phyloP scores from a whole-genome alignment of 257 asterid species.

The Asclepias syriaca region DNA sequence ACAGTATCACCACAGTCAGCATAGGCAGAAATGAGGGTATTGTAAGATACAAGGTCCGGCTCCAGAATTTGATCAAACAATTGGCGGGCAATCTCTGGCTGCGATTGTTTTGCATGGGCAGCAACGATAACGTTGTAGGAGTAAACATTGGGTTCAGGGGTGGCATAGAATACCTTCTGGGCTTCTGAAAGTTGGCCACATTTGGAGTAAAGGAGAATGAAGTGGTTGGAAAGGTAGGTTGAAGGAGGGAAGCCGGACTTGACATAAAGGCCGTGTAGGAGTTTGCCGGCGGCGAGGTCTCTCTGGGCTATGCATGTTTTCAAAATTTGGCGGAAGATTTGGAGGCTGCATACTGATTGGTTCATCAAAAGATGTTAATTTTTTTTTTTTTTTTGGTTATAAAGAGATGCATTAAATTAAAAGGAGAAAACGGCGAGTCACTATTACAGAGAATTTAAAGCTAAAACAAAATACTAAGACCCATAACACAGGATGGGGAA shows the following conservation, averaged over 20 bases:
- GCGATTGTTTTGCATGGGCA: constrained; percentile 51
- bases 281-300: constrained; percentile 52
- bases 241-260: constrained; percentile 44
- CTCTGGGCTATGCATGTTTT: constrained; percentile 51
- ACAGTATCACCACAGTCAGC: constrained; percentile 43
- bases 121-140: constrained; percentile 61
- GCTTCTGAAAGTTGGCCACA: constrained; percentile 54
- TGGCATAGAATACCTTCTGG: constrained; percentile 41
- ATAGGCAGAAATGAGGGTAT: constrained; percentile 72
- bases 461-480: too few relatives aligned
- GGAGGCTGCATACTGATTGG: constrained; percentile 35
- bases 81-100: constrained; percentile 45
- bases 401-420: too few relatives aligned
- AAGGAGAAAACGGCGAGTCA: too few relatives aligned
- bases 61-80: constrained; percentile 69
- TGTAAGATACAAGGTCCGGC: constrained; percentile 70
- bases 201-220: constrained; percentile 75
- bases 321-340: constrained; percentile 39
- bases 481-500: too few relatives aligned
- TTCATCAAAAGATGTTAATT: constrained; percentile 28
- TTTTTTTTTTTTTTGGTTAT: too few relatives aligned
- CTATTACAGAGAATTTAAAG: too few relatives aligned
- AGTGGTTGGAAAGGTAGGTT: constrained; percentile 70
- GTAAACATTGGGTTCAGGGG: constrained; percentile 53
- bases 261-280: constrained; percentile 50